Evolutionary conservation across 495 filamentous ascomycete species (phyloP).

Genomic region (Pseudomonodictys pantanalensis): DNA sequence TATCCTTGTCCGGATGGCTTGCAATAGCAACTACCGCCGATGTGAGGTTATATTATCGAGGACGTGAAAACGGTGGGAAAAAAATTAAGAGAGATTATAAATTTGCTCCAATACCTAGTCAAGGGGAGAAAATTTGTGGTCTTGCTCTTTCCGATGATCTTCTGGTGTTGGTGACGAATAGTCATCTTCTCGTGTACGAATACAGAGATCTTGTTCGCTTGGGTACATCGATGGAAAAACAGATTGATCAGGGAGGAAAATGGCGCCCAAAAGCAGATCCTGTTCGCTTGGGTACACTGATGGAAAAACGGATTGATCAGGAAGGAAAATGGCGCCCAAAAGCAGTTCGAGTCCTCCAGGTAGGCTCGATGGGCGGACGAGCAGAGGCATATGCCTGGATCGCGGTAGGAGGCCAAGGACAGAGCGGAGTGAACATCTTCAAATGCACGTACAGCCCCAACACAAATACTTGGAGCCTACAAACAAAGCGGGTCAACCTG

Average conservation of each 20-base stretch:
- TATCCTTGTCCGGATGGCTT: background rate
- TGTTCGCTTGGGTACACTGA: background rate
- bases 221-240: background rate
- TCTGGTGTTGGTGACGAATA: background rate
- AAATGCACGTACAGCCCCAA: background rate
- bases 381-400: background rate
- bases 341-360: background rate
- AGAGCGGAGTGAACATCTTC: background rate
- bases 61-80: background rate
- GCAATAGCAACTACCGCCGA: background rate
- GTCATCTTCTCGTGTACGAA: background rate
- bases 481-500: background rate
- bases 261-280: background rate
- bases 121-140: background rate
- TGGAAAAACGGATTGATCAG: background rate
- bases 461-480: background rate
- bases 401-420: background rate
- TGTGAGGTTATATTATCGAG: background rate
- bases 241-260: background rate
- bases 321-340: background rate
- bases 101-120: background rate
- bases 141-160: background rate
- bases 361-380: background rate
- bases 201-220: background rate
- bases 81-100: background rate